Conservation (phyloP, 129 eudicot genomes). For the Escallonia rubra region DNA sequence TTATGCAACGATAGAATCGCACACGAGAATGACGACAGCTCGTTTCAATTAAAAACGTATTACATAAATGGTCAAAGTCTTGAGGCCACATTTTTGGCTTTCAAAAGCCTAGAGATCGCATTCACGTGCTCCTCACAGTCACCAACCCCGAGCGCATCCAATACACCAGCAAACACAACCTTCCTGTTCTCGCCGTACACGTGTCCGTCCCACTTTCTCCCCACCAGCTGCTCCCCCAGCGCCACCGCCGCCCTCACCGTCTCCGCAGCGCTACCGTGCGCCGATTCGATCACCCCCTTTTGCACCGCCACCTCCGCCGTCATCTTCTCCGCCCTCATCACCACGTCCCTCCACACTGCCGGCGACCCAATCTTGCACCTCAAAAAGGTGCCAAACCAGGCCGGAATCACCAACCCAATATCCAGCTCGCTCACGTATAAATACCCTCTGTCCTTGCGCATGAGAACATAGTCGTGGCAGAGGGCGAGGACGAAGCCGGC, state of each 20-base stretch:
- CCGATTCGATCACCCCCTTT: conserved; percentile 65
- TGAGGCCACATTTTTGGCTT: background rate
- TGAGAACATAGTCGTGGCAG: conserved; percentile 64
- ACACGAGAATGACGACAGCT: too few species aligned
- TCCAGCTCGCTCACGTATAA: conserved; percentile 72
- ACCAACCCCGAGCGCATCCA: conserved; percentile 31
- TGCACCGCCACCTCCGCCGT: conserved; percentile 51
- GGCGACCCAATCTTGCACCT: conserved; percentile 42
- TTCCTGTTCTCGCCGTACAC: conserved; percentile 45
- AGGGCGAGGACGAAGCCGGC: conserved; percentile 52
- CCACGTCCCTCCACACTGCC: conserved; percentile 36
- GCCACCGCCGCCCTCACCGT: conserved; percentile 58
- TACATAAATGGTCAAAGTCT: background rate
- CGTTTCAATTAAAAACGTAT: too few species aligned
- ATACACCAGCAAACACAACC: conserved; percentile 33
- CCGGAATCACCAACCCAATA: conserved; percentile 28
- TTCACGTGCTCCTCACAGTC: conserved; percentile 36
- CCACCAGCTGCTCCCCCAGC: conserved; percentile 43
- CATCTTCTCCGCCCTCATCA: conserved; percentile 48
- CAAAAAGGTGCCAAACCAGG: conserved; percentile 29
- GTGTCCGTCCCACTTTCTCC: conserved; percentile 58
- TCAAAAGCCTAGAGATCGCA: background rate
- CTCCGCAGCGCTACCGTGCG: conserved; percentile 43
- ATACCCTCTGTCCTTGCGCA: conserved; percentile 68
- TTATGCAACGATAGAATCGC: too few species aligned